Percentiles rank a stretch among this genome's conserved stretches.
phyloP scores from a whole-genome alignment of 2,329 filamentous ascomycete species.

The Didymosphaeria variabile region DNA sequence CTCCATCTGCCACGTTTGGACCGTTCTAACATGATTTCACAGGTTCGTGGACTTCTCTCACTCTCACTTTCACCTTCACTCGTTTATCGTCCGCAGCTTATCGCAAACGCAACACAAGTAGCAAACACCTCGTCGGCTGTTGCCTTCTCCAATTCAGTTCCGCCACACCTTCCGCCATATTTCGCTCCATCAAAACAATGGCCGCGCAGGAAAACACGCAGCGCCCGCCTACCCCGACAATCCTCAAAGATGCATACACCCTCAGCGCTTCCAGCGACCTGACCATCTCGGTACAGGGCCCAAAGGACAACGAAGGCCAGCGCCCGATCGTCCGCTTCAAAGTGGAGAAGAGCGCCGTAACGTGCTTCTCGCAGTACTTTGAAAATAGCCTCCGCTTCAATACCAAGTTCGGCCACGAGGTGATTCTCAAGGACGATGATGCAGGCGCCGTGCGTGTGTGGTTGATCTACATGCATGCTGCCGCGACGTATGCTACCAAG shows the following conservation, averaged over 20 bases:
- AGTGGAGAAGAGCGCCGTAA: slow-evolving; percentile 5
- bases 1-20: too few relatives aligned
- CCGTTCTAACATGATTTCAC: too few relatives aligned
- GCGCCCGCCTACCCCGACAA: slow-evolving; percentile 1
- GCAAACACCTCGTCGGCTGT: too few relatives aligned
- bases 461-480: slow-evolving; percentile 17
- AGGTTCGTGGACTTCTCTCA: too few relatives aligned
- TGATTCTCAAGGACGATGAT: slow-evolving; percentile 14
- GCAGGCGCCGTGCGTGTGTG: slow-evolving; percentile 14
- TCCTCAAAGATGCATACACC: not conserved
- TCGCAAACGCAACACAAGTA: not conserved
- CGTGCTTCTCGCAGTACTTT: slow-evolving; percentile 13
- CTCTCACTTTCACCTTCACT: not conserved
- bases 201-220: too few relatives aligned
- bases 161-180: too few relatives aligned
- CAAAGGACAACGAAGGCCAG: not conserved
- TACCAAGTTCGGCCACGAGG: not conserved
- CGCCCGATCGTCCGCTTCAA: slow-evolving; percentile 2
- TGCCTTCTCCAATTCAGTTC: too few relatives aligned
- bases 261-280: not conserved
- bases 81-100: too few relatives aligned
- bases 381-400: slow-evolving; percentile 11
- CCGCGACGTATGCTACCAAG: not conserved
- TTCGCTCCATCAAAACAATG: too few relatives aligned
- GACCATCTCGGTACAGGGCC: not conserved